phyloP scores from a whole-genome alignment of 2,329 filamentous ascomycete genomes.

The Talaromyces islandicus region DNA sequence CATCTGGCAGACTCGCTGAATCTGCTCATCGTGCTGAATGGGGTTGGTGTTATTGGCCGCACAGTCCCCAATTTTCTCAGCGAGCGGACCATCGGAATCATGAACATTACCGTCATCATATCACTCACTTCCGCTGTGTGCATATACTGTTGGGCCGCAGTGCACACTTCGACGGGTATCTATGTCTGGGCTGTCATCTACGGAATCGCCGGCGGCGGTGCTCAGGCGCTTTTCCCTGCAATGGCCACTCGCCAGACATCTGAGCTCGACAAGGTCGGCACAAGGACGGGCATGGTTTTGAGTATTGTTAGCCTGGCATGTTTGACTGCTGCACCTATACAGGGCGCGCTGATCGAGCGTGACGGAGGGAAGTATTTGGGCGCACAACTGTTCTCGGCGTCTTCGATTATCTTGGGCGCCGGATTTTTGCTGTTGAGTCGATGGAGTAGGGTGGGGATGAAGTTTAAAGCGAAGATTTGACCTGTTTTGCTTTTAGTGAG shows the following conservation, averaged over 20 bases:
- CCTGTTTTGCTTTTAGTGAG: not conserved
- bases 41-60: constrained; percentile 6
- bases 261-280: constrained; percentile 48
- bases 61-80: constrained; percentile 8
- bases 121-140: constrained; percentile 12
- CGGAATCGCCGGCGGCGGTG: constrained; percentile 5
- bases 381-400: constrained; percentile 8
- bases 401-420: not conserved
- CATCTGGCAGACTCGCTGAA: constrained; percentile 2
- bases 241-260: constrained; percentile 50
- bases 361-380: constrained; percentile 3
- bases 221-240: constrained; percentile 53
- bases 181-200: constrained; percentile 9
- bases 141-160: constrained; percentile 8
- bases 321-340: constrained; percentile 51
- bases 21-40: constrained; percentile 10
- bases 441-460: constrained; percentile 6
- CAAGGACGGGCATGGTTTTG: constrained; percentile 52
- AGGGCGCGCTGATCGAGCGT: constrained; percentile 42
- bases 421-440: constrained; percentile 1
- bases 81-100: not conserved
- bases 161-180: constrained; percentile 1
- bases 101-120: constrained; percentile 5
- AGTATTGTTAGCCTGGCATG: constrained; percentile 48
- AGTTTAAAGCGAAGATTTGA: constrained; percentile 1